Evolutionary conservation across 2,329 filamentous ascomycete species (phyloP).

Genomic region (Alternaria consortialis): DNA sequence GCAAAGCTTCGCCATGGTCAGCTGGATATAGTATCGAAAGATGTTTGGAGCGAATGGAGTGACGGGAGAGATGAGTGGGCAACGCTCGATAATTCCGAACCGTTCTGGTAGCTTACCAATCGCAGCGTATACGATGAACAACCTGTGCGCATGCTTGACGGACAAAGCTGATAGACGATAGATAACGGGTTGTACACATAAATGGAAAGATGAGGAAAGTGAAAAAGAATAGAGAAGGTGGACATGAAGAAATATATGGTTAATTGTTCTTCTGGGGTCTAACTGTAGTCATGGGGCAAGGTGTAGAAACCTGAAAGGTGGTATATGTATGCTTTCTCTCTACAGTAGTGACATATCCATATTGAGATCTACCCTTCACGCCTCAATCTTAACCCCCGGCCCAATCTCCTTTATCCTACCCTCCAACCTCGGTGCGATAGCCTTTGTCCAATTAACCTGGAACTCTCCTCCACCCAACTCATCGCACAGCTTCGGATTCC

Average conservation of each 20-base stretch:
- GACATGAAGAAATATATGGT: too few relatives aligned
- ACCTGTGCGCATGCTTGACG: not conserved
- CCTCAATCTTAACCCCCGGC: not conserved
- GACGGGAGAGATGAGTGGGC: constrained; percentile 20
- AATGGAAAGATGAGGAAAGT: not conserved
- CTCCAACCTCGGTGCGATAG: constrained; percentile 80
- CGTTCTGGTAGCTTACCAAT: constrained; percentile 14
- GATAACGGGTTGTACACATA: not conserved
- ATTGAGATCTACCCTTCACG: not conserved
- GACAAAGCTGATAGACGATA: not conserved
- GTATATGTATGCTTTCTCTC: too few relatives aligned
- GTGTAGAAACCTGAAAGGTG: too few relatives aligned
- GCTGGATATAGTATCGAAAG: constrained; percentile 18
- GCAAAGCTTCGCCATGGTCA: constrained; percentile 10
- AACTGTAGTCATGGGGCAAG: too few relatives aligned
- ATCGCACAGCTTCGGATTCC: constrained; percentile 59
- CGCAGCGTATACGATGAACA: not conserved
- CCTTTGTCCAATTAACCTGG: constrained; percentile 76
- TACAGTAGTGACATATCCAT: not conserved
- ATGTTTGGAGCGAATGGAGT: constrained; percentile 23
- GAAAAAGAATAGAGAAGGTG: too few relatives aligned
- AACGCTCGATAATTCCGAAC: constrained; percentile 14
- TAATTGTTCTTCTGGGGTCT: too few relatives aligned
- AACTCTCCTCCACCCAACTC: constrained; percentile 68
- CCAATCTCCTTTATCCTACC: constrained; percentile 69